phyloP scores from a whole-genome alignment of 495 filamentous ascomycete species.

The Halenospora varia region DNA sequence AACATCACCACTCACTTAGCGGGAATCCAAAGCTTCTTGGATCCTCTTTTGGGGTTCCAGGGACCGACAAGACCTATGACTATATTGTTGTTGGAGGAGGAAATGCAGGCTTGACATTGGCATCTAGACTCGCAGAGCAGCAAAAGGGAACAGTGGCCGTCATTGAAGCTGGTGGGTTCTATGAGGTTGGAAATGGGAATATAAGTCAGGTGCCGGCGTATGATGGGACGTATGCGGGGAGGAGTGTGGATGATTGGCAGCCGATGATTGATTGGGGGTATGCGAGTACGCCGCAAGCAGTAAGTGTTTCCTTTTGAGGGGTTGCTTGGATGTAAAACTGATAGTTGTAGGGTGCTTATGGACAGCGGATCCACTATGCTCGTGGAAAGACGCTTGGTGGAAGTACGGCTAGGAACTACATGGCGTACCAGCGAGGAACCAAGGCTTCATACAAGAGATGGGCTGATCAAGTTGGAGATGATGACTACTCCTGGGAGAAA shows the following conservation, averaged over 20 bases:
- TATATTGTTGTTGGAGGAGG: constrained; percentile 81
- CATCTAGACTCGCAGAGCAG: constrained; percentile 40
- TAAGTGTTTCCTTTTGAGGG: constrained; percentile 1
- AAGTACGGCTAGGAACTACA: constrained; percentile 25
- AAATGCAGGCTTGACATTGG: constrained; percentile 80
- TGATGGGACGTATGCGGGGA: not conserved
- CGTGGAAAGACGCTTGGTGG: constrained; percentile 27
- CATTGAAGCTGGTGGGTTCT: constrained; percentile 44
- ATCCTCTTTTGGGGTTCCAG: not conserved
- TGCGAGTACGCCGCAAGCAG: not conserved
- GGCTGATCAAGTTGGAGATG: constrained; percentile 53
- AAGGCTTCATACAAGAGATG: constrained; percentile 44
- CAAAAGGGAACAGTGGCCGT: constrained; percentile 44
- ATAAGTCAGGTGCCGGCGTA: not conserved
- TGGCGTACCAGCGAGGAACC: constrained; percentile 32
- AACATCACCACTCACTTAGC: no score
- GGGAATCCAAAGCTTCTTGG: not conserved
- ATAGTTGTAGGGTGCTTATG: not conserved
- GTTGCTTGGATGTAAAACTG: not conserved
- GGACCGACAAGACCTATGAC: constrained; percentile 37
- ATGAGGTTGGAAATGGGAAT: constrained; percentile 1
- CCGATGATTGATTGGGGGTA: not conserved
- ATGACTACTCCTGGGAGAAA: constrained; percentile 48
- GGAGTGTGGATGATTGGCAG: not conserved
- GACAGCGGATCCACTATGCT: constrained; percentile 16